Percentiles rank a stretch among this genome's conserved stretches.
Conservation (phyloP, 2,329 filamentous ascomycete species). For the Byssoonygena ceratinophila region DNA sequence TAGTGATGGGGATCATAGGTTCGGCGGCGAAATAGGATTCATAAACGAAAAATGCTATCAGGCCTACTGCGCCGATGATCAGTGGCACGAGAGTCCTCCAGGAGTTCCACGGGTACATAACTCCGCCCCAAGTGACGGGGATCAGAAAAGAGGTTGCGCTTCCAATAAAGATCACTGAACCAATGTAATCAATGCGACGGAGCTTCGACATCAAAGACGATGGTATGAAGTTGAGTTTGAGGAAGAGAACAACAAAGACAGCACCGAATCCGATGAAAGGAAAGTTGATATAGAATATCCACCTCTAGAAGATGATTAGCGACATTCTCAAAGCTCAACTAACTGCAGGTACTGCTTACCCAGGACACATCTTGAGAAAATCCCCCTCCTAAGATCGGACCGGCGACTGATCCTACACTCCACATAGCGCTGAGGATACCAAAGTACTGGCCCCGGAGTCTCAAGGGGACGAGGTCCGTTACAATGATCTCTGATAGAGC, state of each 20-base stretch:
- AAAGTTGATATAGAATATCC: constrained; percentile 57
- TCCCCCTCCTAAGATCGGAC: constrained; percentile 35
- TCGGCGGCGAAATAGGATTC: constrained; percentile 44
- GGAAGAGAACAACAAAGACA: constrained; percentile 42
- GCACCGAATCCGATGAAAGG: constrained; percentile 45
- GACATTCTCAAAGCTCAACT: background rate
- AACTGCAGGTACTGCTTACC: constrained; percentile 21
- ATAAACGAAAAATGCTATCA: constrained; percentile 46
- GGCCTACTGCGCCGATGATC: constrained; percentile 43
- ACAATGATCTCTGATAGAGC: constrained; percentile 36
- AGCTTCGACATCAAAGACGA: constrained; percentile 42
- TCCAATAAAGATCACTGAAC: constrained; percentile 50
- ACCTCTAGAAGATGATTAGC: constrained; percentile 36
- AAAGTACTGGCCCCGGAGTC: constrained; percentile 32
- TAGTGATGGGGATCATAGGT: constrained; percentile 39
- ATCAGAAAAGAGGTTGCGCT: constrained; percentile 51
- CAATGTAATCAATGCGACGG: constrained; percentile 52
- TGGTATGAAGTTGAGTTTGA: constrained; percentile 43
- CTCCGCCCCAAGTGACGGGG: constrained; percentile 54
- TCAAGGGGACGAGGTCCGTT: constrained; percentile 37
- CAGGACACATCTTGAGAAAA: constrained; percentile 33
- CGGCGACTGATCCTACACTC: constrained; percentile 32
- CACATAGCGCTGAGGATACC: constrained; percentile 34
- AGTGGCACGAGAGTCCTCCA: constrained; percentile 55
- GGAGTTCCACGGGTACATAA: constrained; percentile 54